Base-by-base conservation (phyloP, 2,329 filamentous ascomycete species). In the Knufia fluminis region DNA sequence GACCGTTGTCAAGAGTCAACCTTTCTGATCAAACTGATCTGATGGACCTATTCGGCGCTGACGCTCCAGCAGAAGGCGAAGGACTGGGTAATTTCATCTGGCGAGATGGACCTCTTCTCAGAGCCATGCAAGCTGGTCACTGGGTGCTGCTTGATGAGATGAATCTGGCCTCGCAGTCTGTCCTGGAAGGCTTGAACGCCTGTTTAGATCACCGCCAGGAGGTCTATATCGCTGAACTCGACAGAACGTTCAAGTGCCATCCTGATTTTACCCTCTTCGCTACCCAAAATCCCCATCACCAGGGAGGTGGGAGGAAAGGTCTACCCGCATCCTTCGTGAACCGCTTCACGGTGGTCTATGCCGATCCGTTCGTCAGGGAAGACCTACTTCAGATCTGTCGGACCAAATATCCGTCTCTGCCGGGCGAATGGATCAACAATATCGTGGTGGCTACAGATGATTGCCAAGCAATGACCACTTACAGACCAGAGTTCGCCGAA, bases 71-170 rank as follows among this genome's bases (percentile, higher is more conserved):
- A 2, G 92, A 97, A 68, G 90, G 89, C n/a, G 88, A 85, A 1
- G 82, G 86, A 60, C 85, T 89, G 6, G 92, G 92, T 1, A 85
- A 86, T 52, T 98, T 98, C 62, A 84, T 86, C 1, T 98, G 92
- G 92, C 80, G 89, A 58, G 91, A 98, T 64, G 92, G 91, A 0
- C 90, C 92, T 1, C 97, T 98, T 63, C 72, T 98, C 17, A 86
- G 88, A 63, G 92, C 92, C 0, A 97, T 98, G 91, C 92, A 97
- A 63, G 85, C 80, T 51, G 92, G 92, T 23, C 86, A 94, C 59
- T 98, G 92, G 92, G 92, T 98, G 9, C 73, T 98, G 23, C 76
- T 98, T 0, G 92, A 98, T 62, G 92, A 98, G 71, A 98, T 98
- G 92, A 98, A 98, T 61, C 71, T 98, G 55, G 92, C 94, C 1